Percentiles rank a stretch among this genome's conserved stretches.
Conservation (phyloP, 768 basidiomycete genomes). For the Artomyces pyxidatus region DNA sequence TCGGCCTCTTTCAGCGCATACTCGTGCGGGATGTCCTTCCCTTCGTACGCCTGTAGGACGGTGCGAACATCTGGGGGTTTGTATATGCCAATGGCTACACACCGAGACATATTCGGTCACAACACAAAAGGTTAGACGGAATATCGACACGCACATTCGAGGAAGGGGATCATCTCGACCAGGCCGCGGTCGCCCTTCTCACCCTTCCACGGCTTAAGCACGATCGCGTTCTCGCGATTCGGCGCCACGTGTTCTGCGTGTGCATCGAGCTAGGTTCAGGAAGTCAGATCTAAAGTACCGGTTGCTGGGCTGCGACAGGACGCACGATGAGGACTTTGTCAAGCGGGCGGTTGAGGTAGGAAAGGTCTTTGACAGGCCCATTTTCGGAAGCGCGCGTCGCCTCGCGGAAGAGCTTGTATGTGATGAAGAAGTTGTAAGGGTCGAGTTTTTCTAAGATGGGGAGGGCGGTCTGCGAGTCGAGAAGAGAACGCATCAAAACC, state of each 20-base stretch:
- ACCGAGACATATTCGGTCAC: not conserved
- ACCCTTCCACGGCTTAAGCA: slow-evolving; percentile 83
- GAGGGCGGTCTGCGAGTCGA: slow-evolving; percentile 67
- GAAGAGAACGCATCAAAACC: not conserved
- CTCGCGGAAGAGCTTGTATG: slow-evolving; percentile 89
- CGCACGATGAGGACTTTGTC: slow-evolving; percentile 10
- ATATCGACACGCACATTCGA: slow-evolving; percentile 60
- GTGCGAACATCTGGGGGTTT: slow-evolving; percentile 82
- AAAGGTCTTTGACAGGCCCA: slow-evolving; percentile 87
- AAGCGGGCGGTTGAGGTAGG: slow-evolving; percentile 74
- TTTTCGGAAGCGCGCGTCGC: slow-evolving; percentile 79
- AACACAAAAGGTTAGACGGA: not conserved
- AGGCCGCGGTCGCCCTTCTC: slow-evolving; percentile 68
- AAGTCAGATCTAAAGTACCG: slow-evolving; percentile 52
- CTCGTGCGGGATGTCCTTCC: slow-evolving; percentile 82
- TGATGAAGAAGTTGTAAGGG: slow-evolving; percentile 83
- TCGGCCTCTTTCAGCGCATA: slow-evolving; percentile 86
- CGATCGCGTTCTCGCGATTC: slow-evolving; percentile 84
- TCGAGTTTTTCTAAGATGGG: slow-evolving; percentile 92
- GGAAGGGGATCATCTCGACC: slow-evolving; percentile 91
- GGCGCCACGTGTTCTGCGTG: slow-evolving; percentile 65
- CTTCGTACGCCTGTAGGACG: slow-evolving; percentile 75
- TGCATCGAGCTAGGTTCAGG: slow-evolving; percentile 84
- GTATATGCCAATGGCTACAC: slow-evolving; percentile 84
- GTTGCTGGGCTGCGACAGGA: not conserved